Percentiles rank a stretch among this genome's conserved stretches.
These are phyloP conservation scores for Hemisphaericaspora xylanilytica DNA, from an alignment of 1,139 yeast species.

Conservation along the genomic window DNA sequence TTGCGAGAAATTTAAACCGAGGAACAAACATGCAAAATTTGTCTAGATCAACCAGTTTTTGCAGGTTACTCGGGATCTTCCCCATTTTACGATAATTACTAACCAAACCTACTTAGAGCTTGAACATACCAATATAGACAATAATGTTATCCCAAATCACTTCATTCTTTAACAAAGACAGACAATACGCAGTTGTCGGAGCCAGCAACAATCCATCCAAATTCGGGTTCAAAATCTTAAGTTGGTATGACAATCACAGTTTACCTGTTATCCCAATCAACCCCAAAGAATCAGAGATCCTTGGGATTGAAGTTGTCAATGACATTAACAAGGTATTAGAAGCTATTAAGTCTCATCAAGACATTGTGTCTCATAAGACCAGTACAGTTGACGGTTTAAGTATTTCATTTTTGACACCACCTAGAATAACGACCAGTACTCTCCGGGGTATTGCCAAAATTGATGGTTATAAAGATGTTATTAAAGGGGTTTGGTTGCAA, in stretches of 20 bases:
- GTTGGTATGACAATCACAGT: conserved; percentile 61
- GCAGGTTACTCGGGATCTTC: no score
- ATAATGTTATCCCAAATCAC: conserved; percentile 36
- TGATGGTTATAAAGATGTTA: conserved; percentile 27
- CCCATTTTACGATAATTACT: no score
- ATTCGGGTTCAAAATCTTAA: conserved; percentile 67
- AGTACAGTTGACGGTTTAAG: conserved; percentile 43
- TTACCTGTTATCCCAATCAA: conserved; percentile 69
- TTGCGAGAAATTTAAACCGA: no score
- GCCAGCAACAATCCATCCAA: conserved; percentile 66
- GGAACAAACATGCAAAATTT: no score
- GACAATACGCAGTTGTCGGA: conserved; percentile 69
- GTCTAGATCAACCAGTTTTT: no score
- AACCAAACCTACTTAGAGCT: no score
- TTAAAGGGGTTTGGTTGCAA: conserved; percentile 76
- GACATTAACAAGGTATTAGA: conserved; percentile 35
- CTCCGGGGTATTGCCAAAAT: conserved; percentile 40
- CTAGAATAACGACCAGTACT: conserved; percentile 50
- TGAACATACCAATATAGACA: background rate
- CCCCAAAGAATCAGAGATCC: conserved; percentile 49
- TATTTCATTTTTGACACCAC: conserved; percentile 73
- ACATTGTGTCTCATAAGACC: conserved; percentile 27
- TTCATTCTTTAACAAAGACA: conserved; percentile 49
- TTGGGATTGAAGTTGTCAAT: conserved; percentile 41
- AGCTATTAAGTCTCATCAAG: conserved; percentile 22